A percentile compares a stretch with the other conserved stretches of the same genome.
phyloP scores from a whole-genome alignment of 257 asterid species.

The Cruciata laevipes region DNA sequence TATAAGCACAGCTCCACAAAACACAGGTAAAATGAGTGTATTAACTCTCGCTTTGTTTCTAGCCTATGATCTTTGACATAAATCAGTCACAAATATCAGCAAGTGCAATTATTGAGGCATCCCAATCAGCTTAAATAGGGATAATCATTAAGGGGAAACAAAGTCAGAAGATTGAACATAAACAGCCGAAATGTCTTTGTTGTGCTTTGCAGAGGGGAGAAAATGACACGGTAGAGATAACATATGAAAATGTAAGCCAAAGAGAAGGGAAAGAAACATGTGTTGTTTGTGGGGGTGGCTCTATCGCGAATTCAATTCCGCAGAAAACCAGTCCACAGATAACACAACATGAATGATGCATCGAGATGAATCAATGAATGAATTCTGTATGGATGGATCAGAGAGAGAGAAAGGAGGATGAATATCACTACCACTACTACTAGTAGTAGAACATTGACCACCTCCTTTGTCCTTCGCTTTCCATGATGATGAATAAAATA shows the following conservation, averaged over 20 bases:
- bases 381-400: not conserved
- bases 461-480: constrained; percentile 12
- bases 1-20: too few relatives aligned
- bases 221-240: constrained; percentile 17
- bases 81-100: constrained; percentile 1
- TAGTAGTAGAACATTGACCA: constrained; percentile 2
- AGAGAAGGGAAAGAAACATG: constrained; percentile 18
- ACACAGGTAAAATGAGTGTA: too few relatives aligned
- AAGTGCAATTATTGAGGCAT: not conserved
- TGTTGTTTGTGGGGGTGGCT: constrained; percentile 18
- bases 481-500: constrained; percentile 18
- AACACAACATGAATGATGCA: not conserved
- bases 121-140: not conserved
- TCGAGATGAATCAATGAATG: not conserved
- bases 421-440: constrained; percentile 3
- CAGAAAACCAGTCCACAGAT: constrained; percentile 10
- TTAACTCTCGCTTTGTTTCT: too few relatives aligned
- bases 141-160: not conserved
- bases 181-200: constrained; percentile 5
- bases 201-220: constrained; percentile 24
- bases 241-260: not conserved
- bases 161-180: not conserved
- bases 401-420: not conserved
- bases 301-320: not conserved
- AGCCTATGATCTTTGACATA: too few relatives aligned